Base-by-base conservation (phyloP, 306 rosid genomes). In the Luffa aegyptiaca region DNA sequence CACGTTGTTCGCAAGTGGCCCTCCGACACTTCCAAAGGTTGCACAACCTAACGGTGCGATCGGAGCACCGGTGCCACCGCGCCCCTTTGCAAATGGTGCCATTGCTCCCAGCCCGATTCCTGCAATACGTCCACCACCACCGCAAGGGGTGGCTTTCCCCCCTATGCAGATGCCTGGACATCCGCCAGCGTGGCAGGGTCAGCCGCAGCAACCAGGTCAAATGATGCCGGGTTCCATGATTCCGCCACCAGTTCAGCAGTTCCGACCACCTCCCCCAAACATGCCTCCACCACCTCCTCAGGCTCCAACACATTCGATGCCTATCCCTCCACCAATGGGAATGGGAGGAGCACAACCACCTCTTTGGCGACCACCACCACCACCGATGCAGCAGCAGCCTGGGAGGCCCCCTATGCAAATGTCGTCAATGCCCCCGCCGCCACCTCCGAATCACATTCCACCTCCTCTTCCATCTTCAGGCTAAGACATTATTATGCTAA, bases 1-100 rank as follows among this genome's bases (percentile, higher is more conserved):
- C 81, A 93, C 98, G 11, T 80, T 93, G 84, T 95, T 95, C 53
- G 98, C 99, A 75, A 93, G 94, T 41, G 98, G 97, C 36, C 99
- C 99, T 80, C 99, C 97, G 11, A 80, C 97, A 31, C 95, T 92
- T 35, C 80, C 91, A 33, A 90, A 70, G 79, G 93, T 75, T 81
- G 82, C 92, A 69, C 97, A 88, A 82, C 88, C 90, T 59, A 95
- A 93, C 14, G 93, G 92, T 11, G 7, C 81, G 10, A 62, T 90
- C 51, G 83, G 85, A 20, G 82, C 84, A 78, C 90, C 94, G 0
- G 83, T 84, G 82, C 96, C 96, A 75, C 97, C 96, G 13, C 97
- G 93, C 13, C 99, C 99, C 69, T 93, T 90, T 49, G 87, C 87
- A 3, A 93, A 95, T 75, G 99, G 99, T 3, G 76, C 75, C 33